phyloP scores from a whole-genome alignment of 139 green algal genomes.

The Chlamydomonas eustigma region DNA sequence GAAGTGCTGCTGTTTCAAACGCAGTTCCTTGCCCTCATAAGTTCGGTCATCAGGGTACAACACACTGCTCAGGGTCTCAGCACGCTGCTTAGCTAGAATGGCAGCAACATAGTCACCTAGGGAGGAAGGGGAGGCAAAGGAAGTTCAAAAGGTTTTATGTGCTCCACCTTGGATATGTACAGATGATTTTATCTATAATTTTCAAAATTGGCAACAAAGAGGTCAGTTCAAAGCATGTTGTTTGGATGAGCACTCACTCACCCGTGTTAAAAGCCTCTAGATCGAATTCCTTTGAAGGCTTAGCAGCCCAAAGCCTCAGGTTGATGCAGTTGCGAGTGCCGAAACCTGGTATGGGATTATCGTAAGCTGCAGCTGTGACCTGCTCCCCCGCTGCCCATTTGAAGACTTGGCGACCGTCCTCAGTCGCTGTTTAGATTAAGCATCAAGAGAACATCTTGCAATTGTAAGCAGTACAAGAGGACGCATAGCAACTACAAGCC shows the following conservation, averaged over 20 bases:
- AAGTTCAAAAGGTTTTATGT: background rate
- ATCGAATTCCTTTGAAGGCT: conserved; percentile 93
- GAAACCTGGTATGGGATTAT: conserved; percentile 98
- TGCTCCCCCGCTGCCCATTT: conserved; percentile 81
- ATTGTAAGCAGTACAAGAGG: no score
- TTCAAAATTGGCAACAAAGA: no score
- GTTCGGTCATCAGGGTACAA: conserved; percentile 98
- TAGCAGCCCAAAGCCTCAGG: conserved; percentile 94
- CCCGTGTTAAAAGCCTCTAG: conserved; percentile 98
- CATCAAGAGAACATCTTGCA: no score
- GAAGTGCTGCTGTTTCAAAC: conserved; percentile 99
- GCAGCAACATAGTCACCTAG: conserved; percentile 72
- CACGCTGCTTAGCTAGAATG: conserved; percentile 92
- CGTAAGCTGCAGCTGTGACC: conserved; percentile 91
- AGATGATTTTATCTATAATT: background rate
- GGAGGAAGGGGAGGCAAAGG: background rate
- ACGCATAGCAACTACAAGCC: no score
- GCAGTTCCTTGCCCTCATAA: conserved; percentile 95
- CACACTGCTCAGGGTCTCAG: conserved; percentile 93
- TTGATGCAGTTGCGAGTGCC: conserved; percentile 97
- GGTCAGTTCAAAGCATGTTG: no score
- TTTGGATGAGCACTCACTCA: conserved; percentile 33
- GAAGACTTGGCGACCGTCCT: conserved; percentile 78
- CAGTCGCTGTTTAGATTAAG: no score
- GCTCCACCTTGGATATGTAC: background rate